Evolutionary conservation across 306 rosid species (phyloP).

Genomic region (Lathyrus tuberosus): DNA sequence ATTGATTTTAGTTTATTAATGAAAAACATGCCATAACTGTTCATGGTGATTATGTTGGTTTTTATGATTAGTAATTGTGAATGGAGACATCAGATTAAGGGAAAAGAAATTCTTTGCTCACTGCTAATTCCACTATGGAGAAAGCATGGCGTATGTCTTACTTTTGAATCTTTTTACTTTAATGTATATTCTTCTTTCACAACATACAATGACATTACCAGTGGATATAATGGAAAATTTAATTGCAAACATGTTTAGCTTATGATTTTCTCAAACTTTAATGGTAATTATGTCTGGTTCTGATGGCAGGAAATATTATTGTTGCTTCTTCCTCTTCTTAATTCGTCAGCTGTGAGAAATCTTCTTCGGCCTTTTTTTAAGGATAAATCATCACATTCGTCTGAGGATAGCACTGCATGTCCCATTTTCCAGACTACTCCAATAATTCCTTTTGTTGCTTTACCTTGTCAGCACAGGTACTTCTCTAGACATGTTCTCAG

Average conservation of each 20-base stretch:
- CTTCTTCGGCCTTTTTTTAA: slow-evolving; percentile 81
- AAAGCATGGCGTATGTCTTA: too few relatives aligned
- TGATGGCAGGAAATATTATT: slow-evolving; percentile 91
- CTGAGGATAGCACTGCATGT: slow-evolving; percentile 66
- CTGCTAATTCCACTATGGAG: too few relatives aligned
- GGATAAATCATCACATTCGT: slow-evolving; percentile 79
- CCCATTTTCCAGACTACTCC: slow-evolving; percentile 88
- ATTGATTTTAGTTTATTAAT: too few relatives aligned
- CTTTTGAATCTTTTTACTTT: too few relatives aligned
- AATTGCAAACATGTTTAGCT: slow-evolving; percentile 7
- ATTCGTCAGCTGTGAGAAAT: slow-evolving; percentile 81
- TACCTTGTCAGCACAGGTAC: slow-evolving; percentile 97
- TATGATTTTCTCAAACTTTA: slow-evolving; percentile 4
- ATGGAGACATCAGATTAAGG: slow-evolving; percentile 9
- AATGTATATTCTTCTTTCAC: too few relatives aligned
- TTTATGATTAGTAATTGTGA: background rate
- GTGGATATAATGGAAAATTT: slow-evolving; percentile 18
- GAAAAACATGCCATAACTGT: slow-evolving; percentile 5
- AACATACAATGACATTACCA: too few relatives aligned
- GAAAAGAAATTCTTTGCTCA: too few relatives aligned
- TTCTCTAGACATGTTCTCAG: slow-evolving; percentile 1
- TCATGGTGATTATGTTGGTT: slow-evolving; percentile 1
- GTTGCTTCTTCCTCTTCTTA: slow-evolving; percentile 95
- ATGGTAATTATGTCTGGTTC: slow-evolving; percentile 33
- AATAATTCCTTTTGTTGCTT: slow-evolving; percentile 82